Conservation (phyloP, 1,284 basidiomycete genomes). For the Leccinum fallax region DNA sequence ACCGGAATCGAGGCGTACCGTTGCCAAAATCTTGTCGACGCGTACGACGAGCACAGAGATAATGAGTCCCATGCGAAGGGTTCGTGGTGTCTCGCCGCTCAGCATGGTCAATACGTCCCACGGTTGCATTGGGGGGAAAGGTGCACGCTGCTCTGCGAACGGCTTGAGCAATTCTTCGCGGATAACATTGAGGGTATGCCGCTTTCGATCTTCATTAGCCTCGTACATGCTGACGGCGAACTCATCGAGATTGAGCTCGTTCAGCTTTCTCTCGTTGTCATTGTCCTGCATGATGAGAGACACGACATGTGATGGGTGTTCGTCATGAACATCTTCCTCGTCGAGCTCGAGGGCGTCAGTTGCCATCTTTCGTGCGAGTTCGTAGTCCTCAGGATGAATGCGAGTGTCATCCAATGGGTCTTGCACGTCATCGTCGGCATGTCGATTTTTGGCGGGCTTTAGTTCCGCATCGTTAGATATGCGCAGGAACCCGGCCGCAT, state of each 20-base stretch:
- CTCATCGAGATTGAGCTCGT: conserved; percentile 93
- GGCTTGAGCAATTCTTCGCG: conserved; percentile 87
- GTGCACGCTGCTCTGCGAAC: conserved; percentile 76
- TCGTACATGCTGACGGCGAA: conserved; percentile 93
- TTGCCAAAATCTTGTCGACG: conserved; percentile 48
- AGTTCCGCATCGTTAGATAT: conserved; percentile 75
- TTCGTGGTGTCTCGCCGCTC: conserved; percentile 87
- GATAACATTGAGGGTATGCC: conserved; percentile 87
- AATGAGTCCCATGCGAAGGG: conserved; percentile 79
- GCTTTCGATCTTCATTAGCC: conserved; percentile 83
- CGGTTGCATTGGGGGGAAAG: conserved; percentile 67
- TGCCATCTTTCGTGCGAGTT: conserved; percentile 98
- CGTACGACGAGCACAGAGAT: conserved; percentile 81
- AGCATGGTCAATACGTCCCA: conserved; percentile 95
- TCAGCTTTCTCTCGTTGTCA: conserved; percentile 81
- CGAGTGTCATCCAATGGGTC: conserved; percentile 96
- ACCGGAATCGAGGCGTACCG: conserved; percentile 87
- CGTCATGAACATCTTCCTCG: conserved; percentile 90
- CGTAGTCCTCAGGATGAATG: conserved; percentile 98
- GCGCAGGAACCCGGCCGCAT: conserved; percentile 88
- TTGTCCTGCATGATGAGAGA: conserved; percentile 84
- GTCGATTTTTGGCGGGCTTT: conserved; percentile 64
- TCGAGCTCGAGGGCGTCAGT: conserved; percentile 95
- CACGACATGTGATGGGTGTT: conserved; percentile 88
- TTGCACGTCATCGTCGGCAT: conserved; percentile 71